Percentiles rank a stretch among this genome's conserved stretches.
Evolutionary conservation across 1,139 yeast species (phyloP).

Genomic region (Blastobotrys illinoisensis): DNA sequence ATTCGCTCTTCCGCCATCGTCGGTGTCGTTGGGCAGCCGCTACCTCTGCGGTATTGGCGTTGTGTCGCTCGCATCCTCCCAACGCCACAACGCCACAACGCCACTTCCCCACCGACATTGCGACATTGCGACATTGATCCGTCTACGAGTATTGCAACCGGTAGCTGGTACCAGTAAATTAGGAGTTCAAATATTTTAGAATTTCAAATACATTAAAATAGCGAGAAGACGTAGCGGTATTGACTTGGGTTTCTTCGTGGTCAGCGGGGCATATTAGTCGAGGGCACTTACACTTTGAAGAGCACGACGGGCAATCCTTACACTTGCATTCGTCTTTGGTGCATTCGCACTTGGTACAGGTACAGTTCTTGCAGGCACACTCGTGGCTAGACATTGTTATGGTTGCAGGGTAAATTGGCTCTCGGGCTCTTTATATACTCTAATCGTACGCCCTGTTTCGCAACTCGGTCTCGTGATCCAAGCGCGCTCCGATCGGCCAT

Average conservation of each 20-base stretch:
- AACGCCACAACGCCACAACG: not conserved
- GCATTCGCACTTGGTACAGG: not conserved
- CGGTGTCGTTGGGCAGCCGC: not conserved
- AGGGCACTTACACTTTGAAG: not conserved
- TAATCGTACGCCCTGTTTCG: not conserved
- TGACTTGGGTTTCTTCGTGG: not conserved
- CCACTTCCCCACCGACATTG: not conserved
- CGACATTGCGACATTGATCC: not conserved
- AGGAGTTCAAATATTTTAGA: too few relatives aligned
- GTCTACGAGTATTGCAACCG: too few relatives aligned
- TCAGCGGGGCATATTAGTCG: not conserved
- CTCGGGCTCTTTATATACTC: not conserved
- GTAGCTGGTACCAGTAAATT: too few relatives aligned
- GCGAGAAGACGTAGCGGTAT: not conserved
- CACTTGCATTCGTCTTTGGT: not conserved
- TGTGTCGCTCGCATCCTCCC: not conserved
- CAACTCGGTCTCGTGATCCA: not conserved
- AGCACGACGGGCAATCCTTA: not conserved
- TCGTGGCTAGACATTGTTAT: not conserved
- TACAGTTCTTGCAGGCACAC: not conserved
- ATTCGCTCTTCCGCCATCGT: constrained; percentile 28
- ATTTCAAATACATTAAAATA: not conserved
- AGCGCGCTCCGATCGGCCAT: not conserved
- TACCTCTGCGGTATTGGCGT: not conserved
- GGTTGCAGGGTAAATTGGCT: not conserved